Conservation (phyloP, 192 early-diverging fungal species). For the Lobosporangium transversale region DNA sequence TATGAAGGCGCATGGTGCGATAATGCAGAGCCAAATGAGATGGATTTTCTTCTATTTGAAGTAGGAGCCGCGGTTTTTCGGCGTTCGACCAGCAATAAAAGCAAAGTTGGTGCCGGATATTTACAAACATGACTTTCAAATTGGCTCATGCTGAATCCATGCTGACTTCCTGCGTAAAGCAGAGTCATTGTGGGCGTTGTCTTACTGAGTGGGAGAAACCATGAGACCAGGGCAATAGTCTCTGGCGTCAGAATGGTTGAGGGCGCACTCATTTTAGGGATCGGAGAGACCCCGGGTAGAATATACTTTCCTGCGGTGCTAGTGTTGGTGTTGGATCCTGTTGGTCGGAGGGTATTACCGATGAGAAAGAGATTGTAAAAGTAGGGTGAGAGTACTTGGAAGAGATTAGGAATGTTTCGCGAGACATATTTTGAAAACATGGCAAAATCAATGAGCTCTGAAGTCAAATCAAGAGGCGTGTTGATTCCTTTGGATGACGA, state of each 20-base stretch:
- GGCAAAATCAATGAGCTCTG: conserved; percentile 27
- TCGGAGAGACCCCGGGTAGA: conserved; percentile 15
- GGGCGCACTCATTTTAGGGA: conserved; percentile 13
- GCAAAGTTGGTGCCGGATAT: conserved; percentile 63
- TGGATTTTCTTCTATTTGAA: conserved; percentile 17
- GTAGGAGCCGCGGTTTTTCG: conserved; percentile 17
- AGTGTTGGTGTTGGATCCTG: no score
- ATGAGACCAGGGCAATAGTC: conserved; percentile 51
- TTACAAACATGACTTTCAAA: conserved; percentile 66
- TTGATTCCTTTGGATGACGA: neutral
- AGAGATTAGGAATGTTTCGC: conserved; percentile 56
- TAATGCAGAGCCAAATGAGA: conserved; percentile 22
- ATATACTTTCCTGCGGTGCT: neutral
- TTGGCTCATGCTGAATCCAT: conserved; percentile 68
- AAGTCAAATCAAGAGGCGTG: conserved; percentile 12
- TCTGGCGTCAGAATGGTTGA: conserved; percentile 55
- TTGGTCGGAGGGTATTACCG: conserved; percentile 24
- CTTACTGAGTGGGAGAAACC: conserved; percentile 54
- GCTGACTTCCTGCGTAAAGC: conserved; percentile 57
- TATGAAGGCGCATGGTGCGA: conserved; percentile 21
- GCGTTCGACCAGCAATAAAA: conserved; percentile 54
- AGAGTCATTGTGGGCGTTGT: conserved; percentile 46
- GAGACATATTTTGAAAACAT: conserved; percentile 36
- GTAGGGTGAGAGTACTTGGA: conserved; percentile 53
- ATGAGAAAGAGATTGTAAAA: conserved; percentile 58